Percentiles rank a stretch among this genome's conserved stretches.
These are phyloP conservation scores for Hyaloscypha finlandica DNA, from an alignment of 495 filamentous ascomycete genomes.

Conservation along the genomic window DNA sequence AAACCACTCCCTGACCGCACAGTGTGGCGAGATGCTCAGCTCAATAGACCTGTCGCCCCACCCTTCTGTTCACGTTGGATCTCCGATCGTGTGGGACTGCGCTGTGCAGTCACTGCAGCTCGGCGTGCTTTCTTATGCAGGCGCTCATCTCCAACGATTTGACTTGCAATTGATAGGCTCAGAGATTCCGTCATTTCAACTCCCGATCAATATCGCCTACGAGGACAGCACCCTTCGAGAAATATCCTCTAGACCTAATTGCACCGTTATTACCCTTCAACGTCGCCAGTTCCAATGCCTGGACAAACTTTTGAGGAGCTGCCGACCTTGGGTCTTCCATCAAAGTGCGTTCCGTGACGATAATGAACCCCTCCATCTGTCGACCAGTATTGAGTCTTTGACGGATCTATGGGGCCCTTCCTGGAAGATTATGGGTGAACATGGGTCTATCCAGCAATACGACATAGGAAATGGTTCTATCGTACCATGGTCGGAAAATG, in stretches of 20 bases:
- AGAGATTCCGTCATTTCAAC: too few species aligned
- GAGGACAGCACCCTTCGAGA: too few species aligned
- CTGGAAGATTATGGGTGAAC: neutral
- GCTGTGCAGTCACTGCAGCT: conserved; percentile 6
- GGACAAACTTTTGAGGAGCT: too few species aligned
- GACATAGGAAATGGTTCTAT: conserved; percentile 15
- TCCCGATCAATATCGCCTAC: too few species aligned
- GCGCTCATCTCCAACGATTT: conserved; percentile 15
- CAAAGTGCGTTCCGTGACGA: neutral
- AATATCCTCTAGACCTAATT: too few species aligned
- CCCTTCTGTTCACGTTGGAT: too few species aligned
- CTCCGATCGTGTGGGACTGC: neutral
- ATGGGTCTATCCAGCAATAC: neutral
- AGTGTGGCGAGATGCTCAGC: too few species aligned
- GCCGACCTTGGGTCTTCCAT: conserved; percentile 11
- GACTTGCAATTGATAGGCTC: neutral
- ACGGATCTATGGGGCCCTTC: neutral
- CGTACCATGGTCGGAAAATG: conserved; percentile 7
- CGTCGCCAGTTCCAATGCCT: too few species aligned
- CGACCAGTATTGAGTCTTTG: conserved; percentile 7
- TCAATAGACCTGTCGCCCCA: too few species aligned
- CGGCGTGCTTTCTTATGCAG: conserved; percentile 16
- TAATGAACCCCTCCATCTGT: conserved; percentile 3
- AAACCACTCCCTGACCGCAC: too few species aligned
- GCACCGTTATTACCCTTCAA: too few species aligned